These are phyloP conservation scores for Furcasterigmium furcatum DNA, from an alignment of 2,329 filamentous ascomycete species.

Conservation along the genomic window DNA sequence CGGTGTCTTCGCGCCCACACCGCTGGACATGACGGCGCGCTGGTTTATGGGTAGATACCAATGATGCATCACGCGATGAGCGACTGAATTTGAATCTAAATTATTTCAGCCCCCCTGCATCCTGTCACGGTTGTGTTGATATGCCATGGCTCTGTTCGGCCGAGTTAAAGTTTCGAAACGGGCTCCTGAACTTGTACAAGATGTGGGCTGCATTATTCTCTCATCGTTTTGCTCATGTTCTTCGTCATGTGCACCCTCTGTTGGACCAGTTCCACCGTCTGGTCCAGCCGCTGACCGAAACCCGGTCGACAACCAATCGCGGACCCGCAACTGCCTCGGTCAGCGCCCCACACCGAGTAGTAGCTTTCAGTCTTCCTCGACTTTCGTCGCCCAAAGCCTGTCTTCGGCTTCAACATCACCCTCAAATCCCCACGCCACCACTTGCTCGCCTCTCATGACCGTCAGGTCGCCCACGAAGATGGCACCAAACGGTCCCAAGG, in stretches of 20 bases:
- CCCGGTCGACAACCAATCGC: not conserved
- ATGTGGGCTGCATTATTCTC: too few relatives aligned
- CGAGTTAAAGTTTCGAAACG: too few relatives aligned
- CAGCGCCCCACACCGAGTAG: not conserved
- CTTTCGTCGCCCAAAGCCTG: not conserved
- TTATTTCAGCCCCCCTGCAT: too few relatives aligned
- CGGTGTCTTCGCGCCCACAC: not conserved
- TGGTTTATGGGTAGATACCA: not conserved
- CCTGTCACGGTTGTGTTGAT: too few relatives aligned
- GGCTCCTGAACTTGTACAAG: too few relatives aligned
- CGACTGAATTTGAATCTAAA: not conserved
- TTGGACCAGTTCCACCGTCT: too few relatives aligned
- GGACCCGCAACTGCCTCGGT: not conserved
- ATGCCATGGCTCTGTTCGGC: too few relatives aligned
- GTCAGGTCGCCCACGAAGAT: not conserved
- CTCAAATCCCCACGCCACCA: not conserved
- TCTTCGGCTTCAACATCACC: not conserved
- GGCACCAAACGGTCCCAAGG: slow-evolving; percentile 2
- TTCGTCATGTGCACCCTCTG: too few relatives aligned
- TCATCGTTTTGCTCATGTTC: too few relatives aligned
- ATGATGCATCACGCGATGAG: not conserved
- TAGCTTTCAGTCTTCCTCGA: not conserved
- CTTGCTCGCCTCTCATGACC: not conserved
- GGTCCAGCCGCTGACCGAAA: too few relatives aligned
- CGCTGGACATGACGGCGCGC: not conserved